These are phyloP conservation scores for Euphrasia confusa DNA, from an alignment of 257 asterid genomes.

Conservation along the genomic window DNA sequence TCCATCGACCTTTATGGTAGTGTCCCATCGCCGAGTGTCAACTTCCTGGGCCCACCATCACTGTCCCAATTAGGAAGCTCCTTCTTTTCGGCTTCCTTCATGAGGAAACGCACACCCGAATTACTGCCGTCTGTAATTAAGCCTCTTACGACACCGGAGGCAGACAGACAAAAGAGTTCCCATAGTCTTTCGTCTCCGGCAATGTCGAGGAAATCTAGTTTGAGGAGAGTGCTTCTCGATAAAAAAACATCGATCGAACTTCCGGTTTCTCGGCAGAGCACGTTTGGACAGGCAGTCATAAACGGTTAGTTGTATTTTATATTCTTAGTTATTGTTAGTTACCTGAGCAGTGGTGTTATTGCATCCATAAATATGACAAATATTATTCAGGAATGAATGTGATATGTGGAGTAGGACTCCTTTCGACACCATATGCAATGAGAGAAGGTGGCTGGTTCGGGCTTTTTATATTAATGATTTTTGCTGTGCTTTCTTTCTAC, in stretches of 20 bases:
- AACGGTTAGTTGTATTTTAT: conserved; percentile 45
- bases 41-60: conserved; percentile 62
- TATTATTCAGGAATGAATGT: conserved; percentile 67
- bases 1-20: conserved; percentile 81
- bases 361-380: too few relatives aligned
- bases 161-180: conserved; percentile 43
- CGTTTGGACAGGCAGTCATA: conserved; percentile 79
- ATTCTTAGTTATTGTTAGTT: not conserved
- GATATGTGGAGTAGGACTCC: conserved; percentile 92
- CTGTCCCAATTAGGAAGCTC: conserved; percentile 67
- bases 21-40: conserved; percentile 69
- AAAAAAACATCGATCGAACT: conserved; percentile 41
- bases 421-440: conserved; percentile 90
- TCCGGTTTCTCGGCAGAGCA: conserved; percentile 47
- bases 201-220: conserved; percentile 47
- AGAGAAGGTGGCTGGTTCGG: conserved; percentile 94
- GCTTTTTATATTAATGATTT: conserved; percentile 56
- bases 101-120: conserved; percentile 66
- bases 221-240: conserved; percentile 37
- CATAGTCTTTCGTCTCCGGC: conserved; percentile 47
- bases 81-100: conserved; percentile 55
- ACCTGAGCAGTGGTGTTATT: too few relatives aligned
- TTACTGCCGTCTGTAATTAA: conserved; percentile 54
- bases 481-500: conserved; percentile 68
- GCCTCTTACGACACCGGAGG: conserved; percentile 46